Conservation (phyloP, 306 rosid genomes). For the Acacia acuminata region DNA sequence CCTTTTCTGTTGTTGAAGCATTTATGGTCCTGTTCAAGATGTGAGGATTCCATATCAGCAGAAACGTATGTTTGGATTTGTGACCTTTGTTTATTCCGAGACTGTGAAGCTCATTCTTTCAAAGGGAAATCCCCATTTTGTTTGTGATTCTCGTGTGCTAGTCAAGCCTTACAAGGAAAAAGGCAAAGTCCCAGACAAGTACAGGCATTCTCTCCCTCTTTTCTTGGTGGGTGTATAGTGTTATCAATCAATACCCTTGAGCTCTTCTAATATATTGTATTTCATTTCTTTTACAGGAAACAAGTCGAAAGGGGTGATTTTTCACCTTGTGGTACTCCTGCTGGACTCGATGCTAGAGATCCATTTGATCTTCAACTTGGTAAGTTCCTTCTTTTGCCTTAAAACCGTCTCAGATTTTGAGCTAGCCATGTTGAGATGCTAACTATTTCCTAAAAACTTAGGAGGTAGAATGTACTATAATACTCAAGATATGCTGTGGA, state of each 20-base stretch:
- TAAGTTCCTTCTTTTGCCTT: conserved; percentile 32
- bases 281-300: conserved; percentile 59
- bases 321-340: conserved; percentile 92
- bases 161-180: conserved; percentile 99
- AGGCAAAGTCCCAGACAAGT: conserved; percentile 97
- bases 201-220: conserved; percentile 54
- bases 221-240: background rate
- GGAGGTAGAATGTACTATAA: conserved; percentile 82
- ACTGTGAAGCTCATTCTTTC: conserved; percentile 92
- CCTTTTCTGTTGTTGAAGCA: conserved; percentile 44
- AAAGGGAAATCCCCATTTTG: conserved; percentile 96
- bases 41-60: conserved; percentile 99
- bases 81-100: conserved; percentile 84
- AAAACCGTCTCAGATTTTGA: background rate
- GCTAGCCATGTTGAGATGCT: background rate
- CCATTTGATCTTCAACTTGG: conserved; percentile 86
- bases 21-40: conserved; percentile 95
- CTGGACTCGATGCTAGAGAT: conserved; percentile 80
- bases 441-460: conserved; percentile 13
- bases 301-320: conserved; percentile 86
- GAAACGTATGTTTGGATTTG: conserved; percentile 97
- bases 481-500: conserved; percentile 81
- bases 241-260: background rate
- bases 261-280: background rate
- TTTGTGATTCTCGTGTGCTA: conserved; percentile 97